These are phyloP conservation scores for Pilatotrama ljubarskyi DNA, from an alignment of 768 basidiomycete genomes.

Conservation along the genomic window DNA sequence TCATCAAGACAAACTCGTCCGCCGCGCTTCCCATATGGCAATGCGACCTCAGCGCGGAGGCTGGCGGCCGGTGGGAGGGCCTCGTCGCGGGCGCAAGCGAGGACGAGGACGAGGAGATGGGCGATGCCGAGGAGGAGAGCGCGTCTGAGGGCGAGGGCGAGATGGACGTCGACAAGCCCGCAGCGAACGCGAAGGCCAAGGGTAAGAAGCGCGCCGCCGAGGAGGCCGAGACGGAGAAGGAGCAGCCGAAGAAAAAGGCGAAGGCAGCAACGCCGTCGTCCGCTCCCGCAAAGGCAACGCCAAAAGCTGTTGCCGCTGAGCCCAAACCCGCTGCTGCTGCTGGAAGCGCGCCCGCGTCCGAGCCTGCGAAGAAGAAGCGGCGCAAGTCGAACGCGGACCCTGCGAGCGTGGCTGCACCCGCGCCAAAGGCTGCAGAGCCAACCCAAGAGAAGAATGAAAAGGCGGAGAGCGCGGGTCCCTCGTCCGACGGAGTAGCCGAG, in stretches of 20 bases:
- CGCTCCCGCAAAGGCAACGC: constrained; percentile 22
- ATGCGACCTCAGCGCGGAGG: constrained; percentile 62
- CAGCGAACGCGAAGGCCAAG: constrained; percentile 23
- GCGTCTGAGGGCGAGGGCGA: constrained; percentile 25
- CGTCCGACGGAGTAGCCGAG: neutral
- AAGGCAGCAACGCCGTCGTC: constrained; percentile 25
- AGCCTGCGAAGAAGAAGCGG: constrained; percentile 19
- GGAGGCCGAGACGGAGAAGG: constrained; percentile 36
- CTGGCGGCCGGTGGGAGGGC: constrained; percentile 63
- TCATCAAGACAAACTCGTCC: constrained; percentile 88
- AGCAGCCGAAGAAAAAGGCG: constrained; percentile 28
- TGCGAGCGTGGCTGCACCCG: neutral
- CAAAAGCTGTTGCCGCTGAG: constrained; percentile 29
- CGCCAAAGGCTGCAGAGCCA: neutral
- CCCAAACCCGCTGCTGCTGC: constrained; percentile 25
- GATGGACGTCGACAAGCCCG: constrained; percentile 22
- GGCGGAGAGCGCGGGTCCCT: neutral
- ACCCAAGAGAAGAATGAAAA: neutral
- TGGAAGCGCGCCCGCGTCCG: constrained; percentile 3
- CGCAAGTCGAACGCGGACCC: constrained; percentile 17
- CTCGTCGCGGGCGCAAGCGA: constrained; percentile 33
- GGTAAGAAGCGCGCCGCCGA: constrained; percentile 31
- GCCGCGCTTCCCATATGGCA: constrained; percentile 90
- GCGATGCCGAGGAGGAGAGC: constrained; percentile 22
- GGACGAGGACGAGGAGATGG: constrained; percentile 29